Percentiles rank a stretch among this genome's conserved stretches.
phyloP scores from a whole-genome alignment of 352 stramenopile species.

The Thraustochytrium striatum region DNA sequence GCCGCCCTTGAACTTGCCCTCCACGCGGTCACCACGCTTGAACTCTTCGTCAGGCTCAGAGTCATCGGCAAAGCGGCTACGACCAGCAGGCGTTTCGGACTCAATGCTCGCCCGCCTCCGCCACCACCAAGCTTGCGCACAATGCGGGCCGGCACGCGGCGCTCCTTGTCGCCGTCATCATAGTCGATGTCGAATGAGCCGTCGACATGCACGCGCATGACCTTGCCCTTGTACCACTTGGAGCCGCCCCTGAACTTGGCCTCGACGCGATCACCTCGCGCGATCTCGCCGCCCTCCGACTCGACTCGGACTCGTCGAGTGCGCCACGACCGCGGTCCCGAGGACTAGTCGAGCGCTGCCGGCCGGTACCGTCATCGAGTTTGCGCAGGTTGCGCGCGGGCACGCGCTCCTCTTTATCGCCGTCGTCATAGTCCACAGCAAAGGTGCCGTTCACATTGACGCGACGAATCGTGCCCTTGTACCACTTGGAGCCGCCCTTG shows the following conservation, averaged over 20 bases:
- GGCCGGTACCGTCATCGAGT: conserved; percentile 49
- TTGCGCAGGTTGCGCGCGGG: conserved; percentile 20
- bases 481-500: conserved; percentile 66
- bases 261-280: conserved; percentile 59
- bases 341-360: neutral
- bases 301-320: neutral
- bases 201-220: conserved; percentile 43
- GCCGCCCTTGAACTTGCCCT: conserved; percentile 64
- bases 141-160: conserved; percentile 2
- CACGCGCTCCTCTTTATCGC: conserved; percentile 64
- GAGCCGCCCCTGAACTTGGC: conserved; percentile 58
- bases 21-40: conserved; percentile 58
- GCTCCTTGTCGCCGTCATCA: conserved; percentile 56
- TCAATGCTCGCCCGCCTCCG: no score
- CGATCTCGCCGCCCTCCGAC: conserved; percentile 37
- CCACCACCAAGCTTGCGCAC: conserved; percentile 40
- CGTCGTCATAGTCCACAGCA: conserved; percentile 71
- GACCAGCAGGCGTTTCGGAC: neutral
- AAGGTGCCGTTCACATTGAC: conserved; percentile 66
- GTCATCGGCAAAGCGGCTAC: conserved; percentile 15
- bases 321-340: neutral
- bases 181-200: conserved; percentile 53
- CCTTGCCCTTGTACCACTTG: conserved; percentile 63
- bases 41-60: neutral
- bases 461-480: conserved; percentile 65